Evolutionary conservation across 805 yeast genomes (phyloP).

Genomic region (Starmerella bombicola): DNA sequence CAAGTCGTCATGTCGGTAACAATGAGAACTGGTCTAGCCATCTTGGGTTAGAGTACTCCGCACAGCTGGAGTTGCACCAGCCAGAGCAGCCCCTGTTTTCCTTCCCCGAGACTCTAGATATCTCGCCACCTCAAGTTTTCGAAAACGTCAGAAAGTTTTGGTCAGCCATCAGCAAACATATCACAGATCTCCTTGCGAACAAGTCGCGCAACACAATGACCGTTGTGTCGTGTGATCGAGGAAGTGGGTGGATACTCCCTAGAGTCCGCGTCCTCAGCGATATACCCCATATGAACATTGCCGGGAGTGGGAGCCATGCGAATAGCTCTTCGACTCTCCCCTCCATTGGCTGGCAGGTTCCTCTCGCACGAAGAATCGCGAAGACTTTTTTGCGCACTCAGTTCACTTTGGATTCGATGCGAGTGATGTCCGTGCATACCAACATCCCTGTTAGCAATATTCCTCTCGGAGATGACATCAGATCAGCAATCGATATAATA

Average conservation of each 20-base stretch:
- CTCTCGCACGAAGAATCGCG: constrained; percentile 49
- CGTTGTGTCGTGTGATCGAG: constrained; percentile 61
- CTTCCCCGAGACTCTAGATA: constrained; percentile 41
- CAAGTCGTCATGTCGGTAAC: background rate
- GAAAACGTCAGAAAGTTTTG: constrained; percentile 44
- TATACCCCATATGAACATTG: constrained; percentile 6
- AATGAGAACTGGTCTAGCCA: constrained; percentile 10
- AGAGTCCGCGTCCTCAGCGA: constrained; percentile 14
- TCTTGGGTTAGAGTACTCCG: constrained; percentile 10
- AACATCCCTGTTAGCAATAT: constrained; percentile 80
- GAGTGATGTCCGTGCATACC: constrained; percentile 54
- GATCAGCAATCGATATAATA: constrained; percentile 68
- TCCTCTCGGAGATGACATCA: constrained; percentile 53
- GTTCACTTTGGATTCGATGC: constrained; percentile 55
- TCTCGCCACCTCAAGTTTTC: constrained; percentile 37
- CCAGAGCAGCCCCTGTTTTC: constrained; percentile 33
- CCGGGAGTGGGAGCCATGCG: background rate
- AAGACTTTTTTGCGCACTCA: constrained; percentile 65
- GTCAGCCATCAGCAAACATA: constrained; percentile 42
- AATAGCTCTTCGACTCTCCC: constrained; percentile 7
- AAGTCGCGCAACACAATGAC: constrained; percentile 54
- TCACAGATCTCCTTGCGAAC: constrained; percentile 44
- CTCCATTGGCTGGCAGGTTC: constrained; percentile 26
- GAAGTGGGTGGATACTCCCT: constrained; percentile 30
- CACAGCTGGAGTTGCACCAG: constrained; percentile 10